These are phyloP conservation scores for Ceratocystiopsis sp. DNA, from an alignment of 2,329 filamentous ascomycete genomes.

Conservation along the genomic window DNA sequence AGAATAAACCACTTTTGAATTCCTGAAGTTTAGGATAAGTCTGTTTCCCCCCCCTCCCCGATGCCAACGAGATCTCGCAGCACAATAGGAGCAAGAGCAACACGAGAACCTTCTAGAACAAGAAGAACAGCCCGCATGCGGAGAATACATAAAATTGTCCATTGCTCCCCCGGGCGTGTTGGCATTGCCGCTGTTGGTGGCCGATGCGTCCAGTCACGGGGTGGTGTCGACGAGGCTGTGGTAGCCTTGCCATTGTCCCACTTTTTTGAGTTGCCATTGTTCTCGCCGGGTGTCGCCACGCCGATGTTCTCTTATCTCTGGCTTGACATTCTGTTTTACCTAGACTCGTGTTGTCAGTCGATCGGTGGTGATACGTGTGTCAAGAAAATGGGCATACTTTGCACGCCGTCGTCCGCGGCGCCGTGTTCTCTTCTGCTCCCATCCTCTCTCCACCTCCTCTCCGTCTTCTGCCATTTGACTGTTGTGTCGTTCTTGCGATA, in stretches of 20 bases:
- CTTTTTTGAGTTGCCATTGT: conserved; percentile 7
- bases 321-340: background rate
- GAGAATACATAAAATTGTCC: background rate
- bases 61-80: no score
- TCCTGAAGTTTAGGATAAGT: no score
- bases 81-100: background rate
- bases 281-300: background rate
- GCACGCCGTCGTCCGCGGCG: conserved; percentile 12
- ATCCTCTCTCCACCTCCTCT: background rate
- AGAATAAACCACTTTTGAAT: no score
- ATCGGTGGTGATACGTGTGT: no score
- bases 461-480: background rate
- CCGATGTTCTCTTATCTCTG: background rate
- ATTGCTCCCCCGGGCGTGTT: background rate
- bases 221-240: background rate
- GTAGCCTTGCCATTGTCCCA: conserved; percentile 7
- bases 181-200: background rate
- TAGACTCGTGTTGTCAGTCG: no score
- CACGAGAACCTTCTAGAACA: background rate
- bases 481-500: background rate
- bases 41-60: no score
- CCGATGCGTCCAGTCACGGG: background rate
- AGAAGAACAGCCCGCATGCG: no score
- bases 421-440: conserved; percentile 1
- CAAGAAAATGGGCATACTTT: conserved; percentile 13